Conservation (phyloP, 495 filamentous ascomycete genomes). For the Podospora appendiculata region DNA sequence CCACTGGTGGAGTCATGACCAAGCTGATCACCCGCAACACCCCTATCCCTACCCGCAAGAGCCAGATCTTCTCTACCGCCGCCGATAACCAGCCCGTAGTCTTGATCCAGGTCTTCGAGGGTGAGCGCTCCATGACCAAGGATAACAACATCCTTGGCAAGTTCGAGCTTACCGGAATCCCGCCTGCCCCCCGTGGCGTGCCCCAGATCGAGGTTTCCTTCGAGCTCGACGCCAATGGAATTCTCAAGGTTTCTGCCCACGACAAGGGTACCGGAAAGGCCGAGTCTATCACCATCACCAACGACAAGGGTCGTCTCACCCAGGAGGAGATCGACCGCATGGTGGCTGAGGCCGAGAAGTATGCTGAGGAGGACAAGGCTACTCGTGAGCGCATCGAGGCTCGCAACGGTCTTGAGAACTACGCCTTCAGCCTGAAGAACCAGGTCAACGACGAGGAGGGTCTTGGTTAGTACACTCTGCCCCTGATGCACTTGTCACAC, state of each 20-base stretch:
- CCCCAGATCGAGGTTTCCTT: slow-evolving; percentile 98
- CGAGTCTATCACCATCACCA: slow-evolving; percentile 95
- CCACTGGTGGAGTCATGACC: slow-evolving; percentile 97
- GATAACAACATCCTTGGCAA: slow-evolving; percentile 96
- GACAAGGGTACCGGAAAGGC: slow-evolving; percentile 97
- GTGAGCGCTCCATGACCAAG: slow-evolving; percentile 92
- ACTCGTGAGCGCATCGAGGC: slow-evolving; percentile 90
- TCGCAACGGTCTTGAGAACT: slow-evolving; percentile 93
- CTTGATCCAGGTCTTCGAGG: slow-evolving; percentile 95
- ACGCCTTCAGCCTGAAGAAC: slow-evolving; percentile 97
- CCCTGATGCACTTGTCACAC: not conserved
- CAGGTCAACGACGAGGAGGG: slow-evolving; percentile 97
- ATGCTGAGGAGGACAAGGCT: slow-evolving; percentile 97
- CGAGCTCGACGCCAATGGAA: slow-evolving; percentile 95
- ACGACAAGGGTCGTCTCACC: slow-evolving; percentile 93
- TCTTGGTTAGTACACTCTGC: slow-evolving; percentile 34
- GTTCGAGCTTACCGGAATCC: slow-evolving; percentile 95
- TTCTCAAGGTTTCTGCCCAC: slow-evolving; percentile 87
- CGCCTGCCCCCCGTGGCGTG: slow-evolving; percentile 88
- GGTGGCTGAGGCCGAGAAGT: slow-evolving; percentile 95
- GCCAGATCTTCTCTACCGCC: slow-evolving; percentile 95
- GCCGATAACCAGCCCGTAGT: slow-evolving; percentile 98
- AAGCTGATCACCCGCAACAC: slow-evolving; percentile 94
- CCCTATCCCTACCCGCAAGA: slow-evolving; percentile 92
- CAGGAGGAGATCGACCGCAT: slow-evolving; percentile 98